Base-by-base conservation (phyloP, 2,329 filamentous ascomycete genomes). In the Colletotrichum sp. region DNA sequence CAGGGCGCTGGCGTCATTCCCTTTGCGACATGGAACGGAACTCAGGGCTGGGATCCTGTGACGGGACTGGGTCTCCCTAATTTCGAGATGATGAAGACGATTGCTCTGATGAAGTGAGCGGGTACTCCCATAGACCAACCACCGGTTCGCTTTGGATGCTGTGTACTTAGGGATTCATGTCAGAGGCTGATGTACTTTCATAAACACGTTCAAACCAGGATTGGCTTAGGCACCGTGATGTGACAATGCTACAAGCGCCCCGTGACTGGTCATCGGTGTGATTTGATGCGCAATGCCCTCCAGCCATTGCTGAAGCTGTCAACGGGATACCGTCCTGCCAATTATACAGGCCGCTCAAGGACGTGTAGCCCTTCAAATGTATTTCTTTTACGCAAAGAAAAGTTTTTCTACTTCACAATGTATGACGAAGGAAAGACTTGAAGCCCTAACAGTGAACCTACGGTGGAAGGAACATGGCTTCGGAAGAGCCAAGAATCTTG, bases 21-120 rank as follows among this genome's bases (percentile, higher is more conserved):
- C 24, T 81, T 76, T 52, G 80, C 80, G 12, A 73, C 78, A 4
- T 82, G 81, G 81, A 82, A 82, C 70, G 86, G 85, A 63, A 85
- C 83, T 3, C 65, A 80, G 12, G 85, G 85, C 34, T 86, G 85
- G 85, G 84, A 86, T 74, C 84, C 84, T 8, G 80, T 81, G 26
- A 85, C 84, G 5, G 89, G 89, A 2, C 81, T 86, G 15, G 89
- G 89, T 15, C 87, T 88, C 4, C 88, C 89, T 1, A 79, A 85
- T 62, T 90, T 88, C 73, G 80, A 83, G 75, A 52, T 68, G 63
- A 71, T 78, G 77, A 75, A 76, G 59, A 69, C 57, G 30, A 73
- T 78, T 49, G 77, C 77, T 24, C 24, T 78, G 39, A 64, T 34
- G 34, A 76, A 76, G 39, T 76, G 69, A 60, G 44, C n/a, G 30